Base-by-base conservation (phyloP, 1,284 basidiomycete species). In the Sparassis latifolia region DNA sequence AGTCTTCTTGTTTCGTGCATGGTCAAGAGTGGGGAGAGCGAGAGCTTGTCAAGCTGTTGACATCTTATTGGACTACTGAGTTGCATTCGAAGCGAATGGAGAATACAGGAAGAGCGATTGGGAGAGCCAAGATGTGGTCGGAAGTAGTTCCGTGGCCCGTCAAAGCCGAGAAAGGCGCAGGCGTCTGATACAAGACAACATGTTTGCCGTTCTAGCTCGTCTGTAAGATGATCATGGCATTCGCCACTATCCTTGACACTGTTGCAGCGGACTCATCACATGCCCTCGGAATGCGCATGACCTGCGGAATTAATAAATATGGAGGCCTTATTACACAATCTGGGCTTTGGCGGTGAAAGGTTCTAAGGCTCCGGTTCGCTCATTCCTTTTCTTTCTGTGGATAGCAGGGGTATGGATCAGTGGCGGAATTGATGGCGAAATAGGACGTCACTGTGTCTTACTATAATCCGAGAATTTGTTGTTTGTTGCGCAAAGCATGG, bases 1-100 rank as follows among this genome's bases (percentile, higher is more conserved):
- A 85, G 73, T 64, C 84, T 75, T 62, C 71, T 69, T 59, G 79
- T 82, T 64, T 85, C 81, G 59, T 79, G 74, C 80, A 84, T 85
- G 53, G 54, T 63, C 60, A 48, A 42, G 33, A 51, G 45, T 42
- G 52, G 57, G 53, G 53, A 56, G 53, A 52, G 52, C 49, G 53
- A 49, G 49, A 44, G 44, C 46, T 35, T 46, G 58, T 59, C 54
- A 59, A 54, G 56, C 47, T 33, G 47, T 33, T 54, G 57, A 52
- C 63, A 62, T 62, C 53, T 58, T 58, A 59, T 60, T 47, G 54
- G 60, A 54, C 58, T 60, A 60, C 55, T 52, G 44, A 51, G 47
- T 51, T 50, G 55, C 48, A 55, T 47, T 47, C 52, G 62, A 55
- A 61, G 53, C 57, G 51, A 59, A 55, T 64, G 51, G 55, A 59